Base-by-base conservation (phyloP, 2,329 filamentous ascomycete genomes). In the Claviceps purpurea region DNA sequence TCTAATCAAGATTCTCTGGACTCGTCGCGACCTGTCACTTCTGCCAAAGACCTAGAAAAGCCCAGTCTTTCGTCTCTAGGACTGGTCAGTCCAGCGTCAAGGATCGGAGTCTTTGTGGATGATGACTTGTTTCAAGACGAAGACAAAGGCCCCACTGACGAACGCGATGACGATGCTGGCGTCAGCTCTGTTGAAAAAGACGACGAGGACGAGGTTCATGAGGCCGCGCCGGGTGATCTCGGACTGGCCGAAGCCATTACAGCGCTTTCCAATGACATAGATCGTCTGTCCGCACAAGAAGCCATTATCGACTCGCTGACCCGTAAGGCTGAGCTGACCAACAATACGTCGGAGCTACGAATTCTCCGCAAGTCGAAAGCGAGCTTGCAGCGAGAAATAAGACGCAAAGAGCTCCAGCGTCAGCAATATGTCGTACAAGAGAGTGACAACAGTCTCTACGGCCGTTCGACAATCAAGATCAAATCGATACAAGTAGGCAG, bases 381-480 rank as follows among this genome's bases (percentile, higher is more conserved):
- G 37, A 98, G 93, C 66, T 72, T 98, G 53, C 87, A 95, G 62
- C 79, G 93, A 58, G 93, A 98, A 66, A 89, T 97, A 51, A 81
- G 89, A 52, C 82, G 90, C 38, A 98, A 97, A 65, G 91, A 97
- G 67, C 78, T 98, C 62, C 93, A 98, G 65, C 80, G 90, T 50
- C 93, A 95, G 66, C 94, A 98, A 65, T 98, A 98, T 60, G 88
- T 95, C 46, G 82, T 97, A 7, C 93, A 98, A 68, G 93, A 98
- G 68, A 96, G 89, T 63, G 94, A 98, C 65, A 98, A 95, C 66
- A 95, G 89, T 65, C 74, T 98, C 24, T 97, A 95, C 62, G 93
- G 93, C 2, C 86, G 91, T 18, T 91, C 93, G 2, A 88, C 82
- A 0, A 82, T 97, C 60, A 85, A 80, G 60, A 96, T 98, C 64